Conservation (phyloP, 352 stramenopile genomes). For the Pythium pyrilobum region DNA sequence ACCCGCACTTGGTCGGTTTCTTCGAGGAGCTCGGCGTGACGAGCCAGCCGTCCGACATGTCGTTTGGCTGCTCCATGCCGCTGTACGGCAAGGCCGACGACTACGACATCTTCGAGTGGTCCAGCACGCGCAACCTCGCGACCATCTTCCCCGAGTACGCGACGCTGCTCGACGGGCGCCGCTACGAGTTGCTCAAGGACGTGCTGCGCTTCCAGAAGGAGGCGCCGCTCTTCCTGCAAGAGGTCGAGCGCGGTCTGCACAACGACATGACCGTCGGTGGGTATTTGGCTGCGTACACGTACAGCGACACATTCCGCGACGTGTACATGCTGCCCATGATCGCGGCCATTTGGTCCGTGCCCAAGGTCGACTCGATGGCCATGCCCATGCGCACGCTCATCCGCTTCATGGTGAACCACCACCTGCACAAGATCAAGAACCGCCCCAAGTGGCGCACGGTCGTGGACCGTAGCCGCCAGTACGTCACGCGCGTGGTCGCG, state of each 20-base stretch:
- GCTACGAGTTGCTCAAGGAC: constrained; percentile 21
- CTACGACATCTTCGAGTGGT: constrained; percentile 19
- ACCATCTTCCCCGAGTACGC: constrained; percentile 19
- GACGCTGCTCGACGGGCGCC: constrained; percentile 7
- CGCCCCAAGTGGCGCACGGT: constrained; percentile 27
- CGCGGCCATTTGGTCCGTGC: constrained; percentile 25
- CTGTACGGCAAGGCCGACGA: constrained; percentile 1
- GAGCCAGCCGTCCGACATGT: constrained; percentile 67
- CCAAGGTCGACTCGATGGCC: constrained; percentile 20
- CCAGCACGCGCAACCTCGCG: constrained; percentile 18
- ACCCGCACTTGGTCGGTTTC: constrained; percentile 84
- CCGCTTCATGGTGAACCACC: constrained; percentile 31
- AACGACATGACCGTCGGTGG: constrained; percentile 17
- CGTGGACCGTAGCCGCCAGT: constrained; percentile 52
- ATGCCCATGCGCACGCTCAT: constrained; percentile 28
- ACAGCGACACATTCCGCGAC: constrained; percentile 23
- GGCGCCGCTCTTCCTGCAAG: constrained; percentile 11
- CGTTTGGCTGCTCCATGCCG: constrained; percentile 46
- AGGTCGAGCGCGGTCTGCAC: constrained; percentile 10
- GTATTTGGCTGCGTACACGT: constrained; percentile 18
- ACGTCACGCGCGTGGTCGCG: constrained; percentile 58
- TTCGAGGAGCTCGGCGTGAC: constrained; percentile 68
- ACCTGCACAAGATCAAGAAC: constrained; percentile 25
- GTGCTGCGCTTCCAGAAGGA: constrained; percentile 22
- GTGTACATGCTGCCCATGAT: constrained; percentile 32